Base-by-base conservation (phyloP, 768 basidiomycete species). In the Xerocomus brunneocitrinus region DNA sequence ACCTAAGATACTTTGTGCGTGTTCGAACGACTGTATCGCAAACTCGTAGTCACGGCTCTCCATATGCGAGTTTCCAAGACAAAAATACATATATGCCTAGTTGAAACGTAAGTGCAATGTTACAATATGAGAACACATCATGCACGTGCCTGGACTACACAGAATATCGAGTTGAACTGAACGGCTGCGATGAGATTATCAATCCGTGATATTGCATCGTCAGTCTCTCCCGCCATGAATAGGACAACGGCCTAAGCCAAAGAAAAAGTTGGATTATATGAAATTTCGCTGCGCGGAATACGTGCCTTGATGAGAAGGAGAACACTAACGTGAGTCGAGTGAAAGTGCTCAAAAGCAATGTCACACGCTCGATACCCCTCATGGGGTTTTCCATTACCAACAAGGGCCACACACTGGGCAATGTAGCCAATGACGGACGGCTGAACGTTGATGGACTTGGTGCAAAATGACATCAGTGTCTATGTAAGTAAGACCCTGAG, bases 251-350 rank as follows among this genome's bases (percentile, higher is more conserved):
- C 54, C 58, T 58, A 24, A 25, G 19, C 2, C 0, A 41, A 10
- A 36, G 3, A n/a, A n/a, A 35, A 5, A 9, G 7, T 36, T 13
- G 13, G 41, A 14, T 3, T 34, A 12, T 16, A 8, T 0, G 1
- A 3, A 39, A 1, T n/a, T 30, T 12, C 36, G 5, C 8, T 5
- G 34, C 12, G 3, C 8, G 3, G 0, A 10, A 39, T n/a, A 47
- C 42, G 22, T 9, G 50, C 58, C 50, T 59, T 59, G 12, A 46
- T 32, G 0, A 56, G 10, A 12, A 58, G 35, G n/a, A 50, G n/a
- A n/a, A 43, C 35, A 0, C 2, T 25, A 4, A 31, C 31, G 10
- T 50, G 14, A 1, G 24, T 27, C 10, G 47, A 34, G 42, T 43
- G 25, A 9, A 14, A 51, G 25, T 32, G 47, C 3, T 30, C 16